Percentiles rank a stretch among this genome's conserved stretches.
Conservation (phyloP, 208 protist genomes). For the Leptomonas pyrrhocoris region DNA sequence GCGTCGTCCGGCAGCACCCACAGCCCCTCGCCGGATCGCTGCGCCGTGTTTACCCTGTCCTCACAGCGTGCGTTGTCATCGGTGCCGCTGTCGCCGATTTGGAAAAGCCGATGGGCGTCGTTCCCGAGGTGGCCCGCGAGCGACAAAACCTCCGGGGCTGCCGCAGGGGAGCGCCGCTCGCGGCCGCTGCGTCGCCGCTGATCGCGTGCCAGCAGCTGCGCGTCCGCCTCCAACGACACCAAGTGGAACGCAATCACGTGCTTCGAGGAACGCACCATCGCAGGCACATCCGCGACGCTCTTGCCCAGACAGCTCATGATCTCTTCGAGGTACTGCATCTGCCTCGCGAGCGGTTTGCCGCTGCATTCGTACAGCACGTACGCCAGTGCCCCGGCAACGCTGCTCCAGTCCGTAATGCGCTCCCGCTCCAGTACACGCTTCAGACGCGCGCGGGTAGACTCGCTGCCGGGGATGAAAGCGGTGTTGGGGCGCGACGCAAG, state of each 20-base stretch:
- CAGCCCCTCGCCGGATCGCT: neutral
- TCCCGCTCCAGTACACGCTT: constrained; percentile 25
- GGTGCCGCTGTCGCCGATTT: neutral
- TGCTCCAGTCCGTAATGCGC: constrained; percentile 19
- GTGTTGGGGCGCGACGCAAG: neutral
- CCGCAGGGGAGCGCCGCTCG: neutral
- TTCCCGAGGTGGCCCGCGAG: neutral
- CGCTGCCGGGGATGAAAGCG: neutral
- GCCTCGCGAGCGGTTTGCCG: constrained; percentile 10
- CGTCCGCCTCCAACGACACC: constrained; percentile 71
- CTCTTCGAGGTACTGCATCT: constrained; percentile 25
- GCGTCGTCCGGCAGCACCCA: neutral
- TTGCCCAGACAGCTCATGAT: constrained; percentile 22
- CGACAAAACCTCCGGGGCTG: neutral
- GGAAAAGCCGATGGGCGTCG: constrained; percentile 1
- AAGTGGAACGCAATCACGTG: constrained; percentile 57
- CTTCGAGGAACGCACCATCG: constrained; percentile 28
- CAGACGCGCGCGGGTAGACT: constrained; percentile 14
- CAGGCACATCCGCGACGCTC: constrained; percentile 16
- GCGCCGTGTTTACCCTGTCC: neutral
- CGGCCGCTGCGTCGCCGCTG: constrained; percentile 16
- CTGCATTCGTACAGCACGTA: constrained; percentile 33
- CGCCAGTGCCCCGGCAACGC: constrained; percentile 18
- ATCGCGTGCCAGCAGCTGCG: constrained; percentile 36
- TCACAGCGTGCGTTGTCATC: too few species aligned